Evolutionary conservation across 2,329 filamentous ascomycete species (phyloP).

Genomic region (Microcyclospora pomicola): DNA sequence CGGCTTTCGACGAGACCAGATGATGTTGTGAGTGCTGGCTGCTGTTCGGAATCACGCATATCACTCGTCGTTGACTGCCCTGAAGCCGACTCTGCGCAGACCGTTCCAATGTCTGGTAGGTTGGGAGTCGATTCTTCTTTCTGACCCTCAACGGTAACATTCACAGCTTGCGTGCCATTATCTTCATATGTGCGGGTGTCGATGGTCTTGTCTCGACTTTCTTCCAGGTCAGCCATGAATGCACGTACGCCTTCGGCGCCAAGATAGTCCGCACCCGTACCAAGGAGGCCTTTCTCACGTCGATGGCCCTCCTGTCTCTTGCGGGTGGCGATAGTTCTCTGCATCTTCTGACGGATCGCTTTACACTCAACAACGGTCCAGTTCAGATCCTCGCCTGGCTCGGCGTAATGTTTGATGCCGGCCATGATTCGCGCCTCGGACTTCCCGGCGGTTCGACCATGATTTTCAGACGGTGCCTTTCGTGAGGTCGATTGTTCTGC

Average conservation of each 20-base stretch:
- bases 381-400: conserved; percentile 2
- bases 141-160: background rate
- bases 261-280: too few relatives aligned
- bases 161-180: background rate
- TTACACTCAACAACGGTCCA: background rate
- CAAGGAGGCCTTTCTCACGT: background rate
- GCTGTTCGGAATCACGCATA: too few relatives aligned
- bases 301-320: conserved; percentile 1
- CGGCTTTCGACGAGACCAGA: too few relatives aligned
- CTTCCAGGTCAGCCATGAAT: background rate
- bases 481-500: too few relatives aligned
- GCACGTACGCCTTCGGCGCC: too few relatives aligned
- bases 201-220: background rate
- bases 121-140: background rate
- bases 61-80: too few relatives aligned
- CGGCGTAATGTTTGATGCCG: conserved; percentile 2
- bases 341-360: conserved; percentile 1
- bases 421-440: background rate
- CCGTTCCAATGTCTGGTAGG: background rate
- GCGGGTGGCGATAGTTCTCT: conserved; percentile 1
- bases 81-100: too few relatives aligned
- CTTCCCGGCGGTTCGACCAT: too few relatives aligned
- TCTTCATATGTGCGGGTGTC: background rate
- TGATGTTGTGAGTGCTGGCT: too few relatives aligned
- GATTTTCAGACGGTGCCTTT: too few relatives aligned